A percentile compares a stretch with the other conserved stretches of the same genome.
Conservation (phyloP, 345 rosid genomes). For the Trapa incisa region DNA sequence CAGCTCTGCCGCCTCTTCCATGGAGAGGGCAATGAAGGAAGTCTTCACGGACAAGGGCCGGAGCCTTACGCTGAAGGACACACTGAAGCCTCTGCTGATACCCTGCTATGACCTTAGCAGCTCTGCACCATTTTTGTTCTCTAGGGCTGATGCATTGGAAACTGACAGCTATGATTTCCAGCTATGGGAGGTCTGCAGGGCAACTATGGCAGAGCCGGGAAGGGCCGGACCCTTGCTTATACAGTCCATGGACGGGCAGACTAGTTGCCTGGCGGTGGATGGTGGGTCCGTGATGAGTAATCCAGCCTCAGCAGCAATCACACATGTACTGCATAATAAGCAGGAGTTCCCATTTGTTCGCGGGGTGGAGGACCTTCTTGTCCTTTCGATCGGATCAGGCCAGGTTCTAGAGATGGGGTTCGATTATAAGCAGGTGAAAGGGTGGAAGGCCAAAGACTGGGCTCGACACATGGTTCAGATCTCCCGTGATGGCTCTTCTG, state of each 20-base stretch:
- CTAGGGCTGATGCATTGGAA: conserved; percentile 89
- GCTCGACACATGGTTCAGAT: conserved; percentile 78
- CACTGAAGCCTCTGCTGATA: conserved; percentile 74
- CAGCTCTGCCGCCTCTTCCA: conserved; percentile 23
- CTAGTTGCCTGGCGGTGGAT: conserved; percentile 70
- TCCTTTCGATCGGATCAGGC: conserved; percentile 70
- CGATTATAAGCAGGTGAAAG: conserved; percentile 56
- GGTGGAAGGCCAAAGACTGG: conserved; percentile 84
- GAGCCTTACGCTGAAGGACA: conserved; percentile 61
- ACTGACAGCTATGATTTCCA: conserved; percentile 75
- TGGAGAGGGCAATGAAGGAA: conserved; percentile 69
- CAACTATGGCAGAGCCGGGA: conserved; percentile 81
- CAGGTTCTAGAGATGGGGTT: conserved; percentile 60
- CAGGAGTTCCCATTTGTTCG: conserved; percentile 94
- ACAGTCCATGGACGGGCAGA: conserved; percentile 58
- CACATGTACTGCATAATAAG: conserved; percentile 93
- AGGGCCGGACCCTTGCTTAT: conserved; percentile 54
- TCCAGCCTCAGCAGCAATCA: conserved; percentile 87
- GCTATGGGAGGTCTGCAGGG: conserved; percentile 85
- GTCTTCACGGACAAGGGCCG: conserved; percentile 37
- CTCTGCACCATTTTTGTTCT: conserved; percentile 83
- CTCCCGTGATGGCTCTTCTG: conserved; percentile 70
- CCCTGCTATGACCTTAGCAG: conserved; percentile 88
- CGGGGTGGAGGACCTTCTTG: conserved; percentile 89
- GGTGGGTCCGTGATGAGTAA: conserved; percentile 81